phyloP scores from a whole-genome alignment of 805 yeast genomes.

The Martiniozyma abietophila region DNA sequence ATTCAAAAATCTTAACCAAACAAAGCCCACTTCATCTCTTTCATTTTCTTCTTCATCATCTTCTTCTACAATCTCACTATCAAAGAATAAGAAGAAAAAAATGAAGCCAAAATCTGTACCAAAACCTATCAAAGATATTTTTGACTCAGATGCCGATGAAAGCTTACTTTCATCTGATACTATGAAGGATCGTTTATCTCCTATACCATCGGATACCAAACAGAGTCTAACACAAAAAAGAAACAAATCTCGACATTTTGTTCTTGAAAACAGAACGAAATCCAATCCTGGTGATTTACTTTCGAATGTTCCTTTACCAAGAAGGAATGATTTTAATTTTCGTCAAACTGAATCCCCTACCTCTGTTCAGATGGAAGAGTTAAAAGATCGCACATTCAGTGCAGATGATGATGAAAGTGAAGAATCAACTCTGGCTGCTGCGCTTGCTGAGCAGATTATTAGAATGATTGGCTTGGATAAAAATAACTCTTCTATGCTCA shows the following conservation, averaged over 20 bases:
- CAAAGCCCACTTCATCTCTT: too few species aligned
- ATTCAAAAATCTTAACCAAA: too few species aligned
- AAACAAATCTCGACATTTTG: slow-evolving; percentile 36
- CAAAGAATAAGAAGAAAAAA: background rate
- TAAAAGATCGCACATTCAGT: slow-evolving; percentile 34
- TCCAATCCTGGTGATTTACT: slow-evolving; percentile 80
- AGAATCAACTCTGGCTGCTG: slow-evolving; percentile 51
- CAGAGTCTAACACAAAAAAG: slow-evolving; percentile 1
- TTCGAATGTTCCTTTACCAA: slow-evolving; percentile 61
- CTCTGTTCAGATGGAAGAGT: slow-evolving; percentile 17
- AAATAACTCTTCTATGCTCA: slow-evolving; percentile 12
- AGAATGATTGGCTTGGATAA: slow-evolving; percentile 54
- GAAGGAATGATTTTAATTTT: slow-evolving; percentile 9
- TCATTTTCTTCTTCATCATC: background rate
- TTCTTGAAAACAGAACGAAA: slow-evolving; percentile 43
- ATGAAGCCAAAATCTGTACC: slow-evolving; percentile 5
- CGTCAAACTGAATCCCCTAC: background rate
- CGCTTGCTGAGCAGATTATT: slow-evolving; percentile 65
- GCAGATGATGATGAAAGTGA: slow-evolving; percentile 54
- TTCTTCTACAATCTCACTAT: background rate
- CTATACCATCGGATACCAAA: background rate
- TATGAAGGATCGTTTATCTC: too few species aligned
- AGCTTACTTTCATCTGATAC: slow-evolving; percentile 9
- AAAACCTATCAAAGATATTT: slow-evolving; percentile 7
- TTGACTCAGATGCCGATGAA: slow-evolving; percentile 21